Conservation (phyloP, 352 stramenopile genomes). For the Lagenidium giganteum region DNA sequence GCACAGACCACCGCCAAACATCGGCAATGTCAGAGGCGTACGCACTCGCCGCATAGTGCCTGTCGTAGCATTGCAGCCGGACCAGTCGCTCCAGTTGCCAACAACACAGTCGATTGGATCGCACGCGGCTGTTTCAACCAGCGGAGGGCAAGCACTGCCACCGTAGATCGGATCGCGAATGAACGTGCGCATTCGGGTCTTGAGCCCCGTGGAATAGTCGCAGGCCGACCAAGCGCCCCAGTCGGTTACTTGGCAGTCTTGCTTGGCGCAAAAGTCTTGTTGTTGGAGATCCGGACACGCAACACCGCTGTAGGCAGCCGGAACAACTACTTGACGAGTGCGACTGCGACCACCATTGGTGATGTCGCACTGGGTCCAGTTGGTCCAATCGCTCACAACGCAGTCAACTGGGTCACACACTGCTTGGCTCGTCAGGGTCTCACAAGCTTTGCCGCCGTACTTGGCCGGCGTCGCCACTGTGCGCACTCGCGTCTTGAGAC, state of each 20-base stretch:
- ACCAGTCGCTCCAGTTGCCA: conserved; percentile 44
- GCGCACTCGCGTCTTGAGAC: conserved; percentile 36
- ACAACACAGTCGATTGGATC: conserved; percentile 28
- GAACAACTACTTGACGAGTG: conserved; percentile 21
- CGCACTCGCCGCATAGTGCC: conserved; percentile 33
- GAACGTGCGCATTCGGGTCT: conserved; percentile 24
- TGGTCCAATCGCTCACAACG: conserved; percentile 25
- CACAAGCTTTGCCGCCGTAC: conserved; percentile 23
- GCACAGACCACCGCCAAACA: conserved; percentile 33
- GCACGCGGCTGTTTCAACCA: conserved; percentile 40
- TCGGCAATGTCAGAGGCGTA: conserved; percentile 25
- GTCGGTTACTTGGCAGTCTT: conserved; percentile 39
- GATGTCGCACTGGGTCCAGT: conserved; percentile 25
- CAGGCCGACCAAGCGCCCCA: conserved; percentile 24
- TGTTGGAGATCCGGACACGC: conserved; percentile 20
- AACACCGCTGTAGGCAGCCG: conserved; percentile 26
- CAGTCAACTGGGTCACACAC: conserved; percentile 32
- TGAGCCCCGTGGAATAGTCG: conserved; percentile 18
- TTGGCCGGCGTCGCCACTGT: conserved; percentile 12
- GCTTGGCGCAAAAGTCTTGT: conserved; percentile 19
- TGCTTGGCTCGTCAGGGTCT: conserved; percentile 13
- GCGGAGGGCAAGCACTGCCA: conserved; percentile 31
- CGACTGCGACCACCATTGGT: conserved; percentile 19
- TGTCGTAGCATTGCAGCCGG: conserved; percentile 27
- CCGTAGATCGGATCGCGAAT: conserved; percentile 31